Evolutionary conservation across 345 rosid species (phyloP).

Genomic region (Bretschneidera sinensis): DNA sequence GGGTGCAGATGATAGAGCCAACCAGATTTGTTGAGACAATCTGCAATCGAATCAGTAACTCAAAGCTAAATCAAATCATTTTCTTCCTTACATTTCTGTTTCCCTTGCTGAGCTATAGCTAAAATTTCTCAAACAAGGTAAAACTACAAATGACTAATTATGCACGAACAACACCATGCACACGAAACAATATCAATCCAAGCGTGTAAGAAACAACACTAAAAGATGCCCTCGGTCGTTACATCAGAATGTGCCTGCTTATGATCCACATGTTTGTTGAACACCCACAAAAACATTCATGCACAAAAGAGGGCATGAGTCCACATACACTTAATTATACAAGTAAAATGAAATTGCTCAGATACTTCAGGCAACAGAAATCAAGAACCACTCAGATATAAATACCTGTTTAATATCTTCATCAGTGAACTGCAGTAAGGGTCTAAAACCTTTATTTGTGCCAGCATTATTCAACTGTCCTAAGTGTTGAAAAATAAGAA

Average conservation of each 20-base stretch:
- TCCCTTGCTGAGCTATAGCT: neutral
- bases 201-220: too few species aligned
- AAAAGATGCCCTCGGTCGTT: too few species aligned
- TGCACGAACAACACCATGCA: too few species aligned
- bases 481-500: conserved; percentile 8
- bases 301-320: neutral
- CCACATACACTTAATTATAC: neutral
- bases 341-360: too few species aligned
- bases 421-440: conserved; percentile 75
- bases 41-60: conserved; percentile 31
- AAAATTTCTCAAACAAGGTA: too few species aligned
- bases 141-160: too few species aligned
- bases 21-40: conserved; percentile 93
- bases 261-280: neutral
- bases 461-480: conserved; percentile 90
- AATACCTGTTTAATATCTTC: conserved; percentile 81
- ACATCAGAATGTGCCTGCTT: neutral
- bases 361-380: too few species aligned
- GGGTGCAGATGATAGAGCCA: conserved; percentile 90
- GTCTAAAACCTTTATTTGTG: conserved; percentile 91
- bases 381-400: neutral
- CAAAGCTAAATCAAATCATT: neutral
- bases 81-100: neutral
- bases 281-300: neutral
- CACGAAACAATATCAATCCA: too few species aligned